These are phyloP conservation scores for Epichloe brachyelytri DNA, from an alignment of 2,329 filamentous ascomycete genomes.

Conservation along the genomic window DNA sequence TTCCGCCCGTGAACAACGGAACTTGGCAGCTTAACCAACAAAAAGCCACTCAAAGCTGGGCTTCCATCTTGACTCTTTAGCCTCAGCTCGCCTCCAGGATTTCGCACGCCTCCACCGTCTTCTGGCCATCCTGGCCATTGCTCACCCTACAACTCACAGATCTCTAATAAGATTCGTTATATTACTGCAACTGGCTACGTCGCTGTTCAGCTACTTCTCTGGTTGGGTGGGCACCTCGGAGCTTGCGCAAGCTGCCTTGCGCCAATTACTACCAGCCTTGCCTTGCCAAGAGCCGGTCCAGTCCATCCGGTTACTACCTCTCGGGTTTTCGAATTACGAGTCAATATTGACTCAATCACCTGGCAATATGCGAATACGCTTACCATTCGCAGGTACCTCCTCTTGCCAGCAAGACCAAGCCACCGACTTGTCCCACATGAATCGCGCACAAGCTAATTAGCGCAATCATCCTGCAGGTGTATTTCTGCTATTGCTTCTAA, in stretches of 20 bases:
- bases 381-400: conserved; percentile 4
- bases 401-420: not conserved
- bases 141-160: not conserved
- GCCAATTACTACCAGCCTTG: not conserved
- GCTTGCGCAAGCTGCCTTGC: not conserved
- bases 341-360: not conserved
- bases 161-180: not conserved
- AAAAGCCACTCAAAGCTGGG: not conserved
- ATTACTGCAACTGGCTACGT: not conserved
- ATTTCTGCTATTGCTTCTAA: conserved; percentile 57
- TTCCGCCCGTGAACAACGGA: not conserved
- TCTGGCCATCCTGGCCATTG: not conserved
- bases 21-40: not conserved
- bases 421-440: not conserved
- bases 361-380: conserved; percentile 5
- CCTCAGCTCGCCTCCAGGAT: not conserved
- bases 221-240: not conserved
- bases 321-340: not conserved
- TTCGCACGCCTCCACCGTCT: not conserved
- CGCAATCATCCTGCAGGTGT: conserved; percentile 35
- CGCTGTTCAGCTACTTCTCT: not conserved
- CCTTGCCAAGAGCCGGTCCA: not conserved
- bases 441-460: not conserved
- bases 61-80: not conserved
- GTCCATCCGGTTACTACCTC: not conserved